A percentile compares a stretch with the other conserved stretches of the same genome.
Conservation (phyloP, 2,329 filamentous ascomycete genomes). For the Mycocentrospora acerina region DNA sequence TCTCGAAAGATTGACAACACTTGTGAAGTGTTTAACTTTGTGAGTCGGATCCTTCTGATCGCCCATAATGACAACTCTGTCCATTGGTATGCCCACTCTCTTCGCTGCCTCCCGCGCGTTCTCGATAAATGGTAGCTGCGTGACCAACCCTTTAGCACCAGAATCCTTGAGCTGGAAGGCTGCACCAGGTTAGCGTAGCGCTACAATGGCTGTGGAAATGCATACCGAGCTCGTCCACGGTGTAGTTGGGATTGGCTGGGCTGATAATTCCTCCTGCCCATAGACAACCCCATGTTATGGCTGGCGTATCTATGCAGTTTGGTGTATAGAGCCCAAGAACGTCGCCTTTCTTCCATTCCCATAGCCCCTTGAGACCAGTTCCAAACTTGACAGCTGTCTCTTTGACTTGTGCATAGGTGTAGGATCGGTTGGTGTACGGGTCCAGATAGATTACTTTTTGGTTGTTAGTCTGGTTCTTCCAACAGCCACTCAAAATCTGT, state of each 20-base stretch:
- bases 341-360: conserved; percentile 80
- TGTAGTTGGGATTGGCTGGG: conserved; percentile 89
- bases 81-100: conserved; percentile 67
- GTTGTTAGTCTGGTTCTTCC: no score
- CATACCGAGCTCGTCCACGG: conserved; percentile 67
- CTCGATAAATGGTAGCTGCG: conserved; percentile 67
- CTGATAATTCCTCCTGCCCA: conserved; percentile 82
- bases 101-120: conserved; percentile 68
- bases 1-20: conserved; percentile 65
- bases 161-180: conserved; percentile 81
- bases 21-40: conserved; percentile 70
- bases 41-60: conserved; percentile 62
- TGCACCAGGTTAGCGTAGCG: no score
- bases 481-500: no score
- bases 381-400: conserved; percentile 73
- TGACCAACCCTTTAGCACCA: conserved; percentile 72
- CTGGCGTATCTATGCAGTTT: conserved; percentile 81
- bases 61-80: conserved; percentile 76
- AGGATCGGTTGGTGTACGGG: conserved; percentile 65
- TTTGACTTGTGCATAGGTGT: conserved; percentile 71
- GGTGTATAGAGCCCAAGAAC: conserved; percentile 81
- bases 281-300: conserved; percentile 73
- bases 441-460: conserved; percentile 84
- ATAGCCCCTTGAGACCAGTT: conserved; percentile 71
- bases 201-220: no score